Evolutionary conservation across 495 filamentous ascomycete species (phyloP).

Genomic region (Diplogelasinospora grovesii): DNA sequence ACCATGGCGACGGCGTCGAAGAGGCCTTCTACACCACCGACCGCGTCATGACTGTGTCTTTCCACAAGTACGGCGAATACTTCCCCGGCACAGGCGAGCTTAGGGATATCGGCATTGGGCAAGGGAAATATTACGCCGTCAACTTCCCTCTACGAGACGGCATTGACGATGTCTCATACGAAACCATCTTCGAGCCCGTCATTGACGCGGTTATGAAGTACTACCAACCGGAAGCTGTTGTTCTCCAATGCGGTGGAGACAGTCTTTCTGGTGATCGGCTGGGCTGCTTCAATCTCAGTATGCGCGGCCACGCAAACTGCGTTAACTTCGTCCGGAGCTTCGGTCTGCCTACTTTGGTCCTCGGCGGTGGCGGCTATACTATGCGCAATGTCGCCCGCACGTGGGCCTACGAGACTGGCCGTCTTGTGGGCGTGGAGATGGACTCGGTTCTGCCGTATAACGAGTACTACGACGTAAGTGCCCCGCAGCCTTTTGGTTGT

Average conservation of each 20-base stretch:
- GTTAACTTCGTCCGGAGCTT: slow-evolving; percentile 94
- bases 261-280: slow-evolving; percentile 90
- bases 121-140: slow-evolving; percentile 88
- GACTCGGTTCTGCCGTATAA: slow-evolving; percentile 84
- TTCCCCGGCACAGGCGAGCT: slow-evolving; percentile 97
- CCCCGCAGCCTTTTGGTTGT: not conserved
- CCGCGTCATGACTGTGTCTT: slow-evolving; percentile 91
- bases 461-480: slow-evolving; percentile 90
- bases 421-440: slow-evolving; percentile 77
- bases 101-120: slow-evolving; percentile 88
- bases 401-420: slow-evolving; percentile 94
- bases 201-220: slow-evolving; percentile 93
- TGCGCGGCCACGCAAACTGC: slow-evolving; percentile 96
- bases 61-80: slow-evolving; percentile 98
- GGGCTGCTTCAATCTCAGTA: slow-evolving; percentile 97
- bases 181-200: slow-evolving; percentile 91
- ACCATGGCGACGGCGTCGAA: slow-evolving; percentile 96
- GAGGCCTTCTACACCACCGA: slow-evolving; percentile 96
- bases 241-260: slow-evolving; percentile 95
- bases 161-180: slow-evolving; percentile 88
- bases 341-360: slow-evolving; percentile 79
- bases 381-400: slow-evolving; percentile 98
- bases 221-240: slow-evolving; percentile 89
- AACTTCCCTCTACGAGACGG: slow-evolving; percentile 97
- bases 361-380: slow-evolving; percentile 95